Evolutionary conservation across 2,329 filamentous ascomycete species (phyloP).

Genomic region (Furcasterigmium furcatum): DNA sequence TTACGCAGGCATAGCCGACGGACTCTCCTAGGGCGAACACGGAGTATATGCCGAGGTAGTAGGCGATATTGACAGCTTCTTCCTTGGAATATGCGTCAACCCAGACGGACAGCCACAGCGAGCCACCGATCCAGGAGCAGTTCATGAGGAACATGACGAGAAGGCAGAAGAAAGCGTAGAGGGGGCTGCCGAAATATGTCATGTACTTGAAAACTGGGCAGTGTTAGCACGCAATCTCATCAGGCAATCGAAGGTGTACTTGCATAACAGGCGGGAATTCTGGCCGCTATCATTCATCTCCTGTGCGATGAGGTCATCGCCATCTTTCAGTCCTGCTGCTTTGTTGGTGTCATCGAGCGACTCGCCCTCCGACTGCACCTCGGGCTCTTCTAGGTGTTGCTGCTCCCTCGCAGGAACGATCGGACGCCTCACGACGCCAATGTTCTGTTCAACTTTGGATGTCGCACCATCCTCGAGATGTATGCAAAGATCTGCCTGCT

Average conservation of each 20-base stretch:
- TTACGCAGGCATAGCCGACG: slow-evolving; percentile 35
- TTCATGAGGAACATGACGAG: slow-evolving; percentile 35
- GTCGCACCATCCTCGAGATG: slow-evolving; percentile 42
- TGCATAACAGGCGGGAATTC: slow-evolving; percentile 40
- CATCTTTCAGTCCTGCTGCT: slow-evolving; percentile 24
- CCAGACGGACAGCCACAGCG: slow-evolving; percentile 50
- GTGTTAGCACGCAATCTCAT: slow-evolving; percentile 10
- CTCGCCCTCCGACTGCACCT: slow-evolving; percentile 23
- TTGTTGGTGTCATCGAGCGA: slow-evolving; percentile 26
- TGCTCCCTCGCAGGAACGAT: slow-evolving; percentile 40
- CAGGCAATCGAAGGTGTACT: slow-evolving; percentile 11
- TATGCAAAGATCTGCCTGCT: slow-evolving; percentile 45
- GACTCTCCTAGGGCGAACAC: slow-evolving; percentile 39
- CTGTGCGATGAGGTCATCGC: slow-evolving; percentile 41
- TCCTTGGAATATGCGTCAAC: slow-evolving; percentile 46
- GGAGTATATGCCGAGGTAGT: slow-evolving; percentile 52
- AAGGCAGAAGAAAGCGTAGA: slow-evolving; percentile 36
- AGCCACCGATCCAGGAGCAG: slow-evolving; percentile 35
- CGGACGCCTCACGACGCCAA: slow-evolving; percentile 40
- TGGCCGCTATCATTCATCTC: slow-evolving; percentile 44
- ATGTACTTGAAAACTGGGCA: slow-evolving; percentile 45
- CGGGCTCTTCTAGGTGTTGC: too few relatives aligned
- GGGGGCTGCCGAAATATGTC: slow-evolving; percentile 43
- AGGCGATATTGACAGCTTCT: slow-evolving; percentile 39
- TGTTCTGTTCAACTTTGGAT: slow-evolving; percentile 35